Base-by-base conservation (phyloP, 768 basidiomycete genomes). In the Leccinellum luteum region DNA sequence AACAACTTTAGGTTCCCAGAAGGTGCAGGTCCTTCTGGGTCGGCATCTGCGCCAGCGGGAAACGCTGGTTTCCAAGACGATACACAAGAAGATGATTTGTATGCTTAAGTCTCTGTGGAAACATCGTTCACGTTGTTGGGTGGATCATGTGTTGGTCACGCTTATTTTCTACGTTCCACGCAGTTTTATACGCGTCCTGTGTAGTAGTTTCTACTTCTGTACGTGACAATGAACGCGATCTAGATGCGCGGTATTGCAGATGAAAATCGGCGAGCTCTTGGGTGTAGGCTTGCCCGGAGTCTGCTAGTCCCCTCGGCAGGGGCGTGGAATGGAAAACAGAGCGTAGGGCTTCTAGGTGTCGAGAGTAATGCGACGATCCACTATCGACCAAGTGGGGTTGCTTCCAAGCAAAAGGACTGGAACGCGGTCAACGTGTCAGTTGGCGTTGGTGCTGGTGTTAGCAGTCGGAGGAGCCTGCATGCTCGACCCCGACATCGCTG, bases 1-100 rank as follows among this genome's bases (percentile, higher is more conserved):
- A 89, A 88, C 76, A 89, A 85, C 73, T 99, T 99, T 87, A 95
- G 92, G 81, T 99, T 99, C 94, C 97, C 97, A 30, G 95, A 95
- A 65, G 81, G 84, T 52, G 76, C 69, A 55, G 71, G 68, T 15
- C 66, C 75, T 38, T 64, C 69, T 48, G 67, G 66, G 21, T 73
- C 74, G 27, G 63, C 76, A 48, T 66, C 75, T 35, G 75, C 76
- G 12, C 75, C 79, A 8, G 73, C 80, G n/a, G 83, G 84, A 51
- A 93, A 94, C 59, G 76, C 87, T 34, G 89, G 85, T 23, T 94
- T 94, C 77, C 80, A 85, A 34, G 92, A 95, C 59, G 94, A 97
- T 62, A 77, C 85, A 9, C 86, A 84, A 56, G 94, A 96, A 66
- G 94, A 97, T 62, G 94, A 96, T 70, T 71, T 97, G 72, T 97